These are phyloP conservation scores for Handroanthus guayacan DNA, from an alignment of 257 asterid genomes.

Conservation along the genomic window DNA sequence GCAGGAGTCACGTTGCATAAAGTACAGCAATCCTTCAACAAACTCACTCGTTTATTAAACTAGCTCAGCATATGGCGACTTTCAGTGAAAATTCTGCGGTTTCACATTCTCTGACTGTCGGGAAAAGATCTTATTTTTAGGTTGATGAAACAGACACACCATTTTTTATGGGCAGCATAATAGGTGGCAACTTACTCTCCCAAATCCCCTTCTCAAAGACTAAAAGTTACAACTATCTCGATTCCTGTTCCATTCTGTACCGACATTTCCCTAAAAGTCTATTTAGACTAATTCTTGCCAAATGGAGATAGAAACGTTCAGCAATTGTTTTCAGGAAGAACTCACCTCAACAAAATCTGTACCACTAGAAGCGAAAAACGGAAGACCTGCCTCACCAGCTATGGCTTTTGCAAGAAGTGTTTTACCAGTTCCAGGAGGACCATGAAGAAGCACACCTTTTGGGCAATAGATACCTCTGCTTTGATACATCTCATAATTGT, in stretches of 20 bases:
- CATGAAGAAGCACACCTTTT: slow-evolving; percentile 98
- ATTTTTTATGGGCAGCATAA: slow-evolving; percentile 20
- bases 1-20: background rate
- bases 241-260: slow-evolving; percentile 1
- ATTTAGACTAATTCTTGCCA: background rate
- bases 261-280: slow-evolving; percentile 2
- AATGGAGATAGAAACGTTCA: slow-evolving; percentile 15
- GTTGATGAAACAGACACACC: background rate
- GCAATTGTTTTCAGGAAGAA: slow-evolving; percentile 22
- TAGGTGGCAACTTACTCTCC: slow-evolving; percentile 17
- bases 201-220: slow-evolving; percentile 17
- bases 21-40: background rate
- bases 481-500: slow-evolving; percentile 92
- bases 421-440: slow-evolving; percentile 99
- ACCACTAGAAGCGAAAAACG: slow-evolving; percentile 97
- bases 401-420: slow-evolving; percentile 99
- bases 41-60: background rate
- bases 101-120: background rate
- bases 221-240: slow-evolving; percentile 1
- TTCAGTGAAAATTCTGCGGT: background rate
- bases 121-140: background rate
- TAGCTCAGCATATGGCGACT: background rate
- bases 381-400: slow-evolving; percentile 99
- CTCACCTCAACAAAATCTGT: slow-evolving; percentile 99
- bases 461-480: slow-evolving; percentile 97